Evolutionary conservation across 306 rosid genomes (phyloP), one percentile per base, ranked within the genome.

Genomic region (Arachis hypogaea): DNA sequence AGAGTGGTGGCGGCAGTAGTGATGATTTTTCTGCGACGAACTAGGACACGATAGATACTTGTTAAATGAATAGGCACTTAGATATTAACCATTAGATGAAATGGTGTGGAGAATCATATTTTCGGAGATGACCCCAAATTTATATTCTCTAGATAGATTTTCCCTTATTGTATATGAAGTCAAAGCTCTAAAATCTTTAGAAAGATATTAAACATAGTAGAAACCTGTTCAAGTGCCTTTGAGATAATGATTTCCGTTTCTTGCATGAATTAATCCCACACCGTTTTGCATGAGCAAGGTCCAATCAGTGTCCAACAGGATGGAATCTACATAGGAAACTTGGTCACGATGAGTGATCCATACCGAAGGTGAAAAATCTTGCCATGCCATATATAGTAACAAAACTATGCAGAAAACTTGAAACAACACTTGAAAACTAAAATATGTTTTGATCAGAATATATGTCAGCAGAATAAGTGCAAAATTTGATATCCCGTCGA

Each of bases 181-280:
- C 8, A 7, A 43, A 43, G 8, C 46, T 43, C 46, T 49, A 7
- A 12, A 55, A 70, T 71, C 33, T 56, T 75, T 59, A 55, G 74
- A 73, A 63, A 42, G 54, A 59, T 73, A 14, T 54, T 60, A 59
- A 55, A 47, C 42, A 75, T 59, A 81, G 47, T 82, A 78, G 0
- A 7, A 4, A 43, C 98, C 98, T 89, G 46, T 33, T 96, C 93
- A 66, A 93, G 85, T 66, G 98, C 98, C 83, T 92, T 93, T 65
- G 98, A 80, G 46, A 92, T 92, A 12, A 69, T 82, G 78, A 80
- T 86, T 57, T 90, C 98, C 3, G 96, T 89, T 86, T 92, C 96
- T 47, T 73, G 47, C 78, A 84, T 86, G 84, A 92, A 92, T 82
- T 92, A 92, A 87, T 89, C 79, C 98, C 98, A 92, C 77, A 92